Evolutionary conservation across 768 basidiomycete genomes (phyloP).

Genomic region (Termitomyces bulborhizus): DNA sequence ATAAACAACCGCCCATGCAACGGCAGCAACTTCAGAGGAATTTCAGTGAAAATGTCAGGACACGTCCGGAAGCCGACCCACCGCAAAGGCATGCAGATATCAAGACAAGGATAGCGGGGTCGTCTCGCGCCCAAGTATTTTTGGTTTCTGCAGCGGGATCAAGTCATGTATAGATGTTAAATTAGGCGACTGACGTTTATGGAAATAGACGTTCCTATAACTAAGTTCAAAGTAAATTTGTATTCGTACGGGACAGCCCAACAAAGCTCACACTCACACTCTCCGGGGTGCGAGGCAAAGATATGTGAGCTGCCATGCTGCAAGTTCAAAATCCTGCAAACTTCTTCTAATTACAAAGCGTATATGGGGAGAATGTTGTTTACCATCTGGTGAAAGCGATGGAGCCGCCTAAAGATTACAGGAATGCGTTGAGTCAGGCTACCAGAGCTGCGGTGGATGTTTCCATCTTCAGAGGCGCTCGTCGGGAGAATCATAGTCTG

Average conservation of each 20-base stretch:
- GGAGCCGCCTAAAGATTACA: constrained; percentile 72
- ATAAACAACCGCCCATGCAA: constrained; percentile 86
- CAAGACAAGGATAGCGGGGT: constrained; percentile 90
- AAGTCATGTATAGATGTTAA: not conserved
- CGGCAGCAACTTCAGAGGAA: constrained; percentile 54
- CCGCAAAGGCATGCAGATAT: constrained; percentile 74
- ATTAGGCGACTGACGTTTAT: constrained; percentile 65
- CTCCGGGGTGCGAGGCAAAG: constrained; percentile 86
- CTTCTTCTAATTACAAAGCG: constrained; percentile 1
- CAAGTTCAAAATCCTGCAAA: constrained; percentile 88
- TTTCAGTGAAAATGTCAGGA: not conserved
- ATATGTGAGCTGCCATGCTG: constrained; percentile 94
- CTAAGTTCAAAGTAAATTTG: constrained; percentile 31
- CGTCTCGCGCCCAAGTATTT: constrained; percentile 97
- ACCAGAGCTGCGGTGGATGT: constrained; percentile 24
- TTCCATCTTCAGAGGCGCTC: constrained; percentile 35
- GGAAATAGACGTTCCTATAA: constrained; percentile 96
- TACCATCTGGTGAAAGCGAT: constrained; percentile 87
- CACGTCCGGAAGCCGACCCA: constrained; percentile 24
- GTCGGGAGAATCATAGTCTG: constrained; percentile 34
- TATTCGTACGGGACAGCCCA: not conserved
- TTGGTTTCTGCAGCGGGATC: constrained; percentile 68
- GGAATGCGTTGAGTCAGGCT: constrained; percentile 57
- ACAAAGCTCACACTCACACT: constrained; percentile 53
- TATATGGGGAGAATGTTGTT: constrained; percentile 13